A percentile compares a stretch with the other conserved stretches of the same genome.
Evolutionary conservation across 306 rosid species (phyloP).

Genomic region (Ziziphus jujuba): DNA sequence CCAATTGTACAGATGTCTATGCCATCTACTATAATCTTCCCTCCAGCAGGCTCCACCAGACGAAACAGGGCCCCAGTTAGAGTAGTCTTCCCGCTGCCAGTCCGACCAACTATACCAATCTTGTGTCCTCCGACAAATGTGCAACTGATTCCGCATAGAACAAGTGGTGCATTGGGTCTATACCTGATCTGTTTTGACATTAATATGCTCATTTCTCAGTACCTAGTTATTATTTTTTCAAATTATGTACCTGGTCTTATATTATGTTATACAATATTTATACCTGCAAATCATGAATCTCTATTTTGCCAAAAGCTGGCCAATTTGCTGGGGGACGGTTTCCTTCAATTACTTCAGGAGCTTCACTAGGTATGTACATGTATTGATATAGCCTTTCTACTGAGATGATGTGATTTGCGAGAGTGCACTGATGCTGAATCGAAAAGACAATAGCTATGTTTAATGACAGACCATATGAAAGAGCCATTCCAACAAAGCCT

Average conservation of each 20-base stretch:
- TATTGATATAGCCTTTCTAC: conserved; percentile 79
- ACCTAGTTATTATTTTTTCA: too few relatives aligned
- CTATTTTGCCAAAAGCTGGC: conserved; percentile 71
- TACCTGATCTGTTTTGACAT: conserved; percentile 57
- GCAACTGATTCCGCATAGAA: conserved; percentile 75
- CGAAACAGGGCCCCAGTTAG: conserved; percentile 70
- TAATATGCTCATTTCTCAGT: not conserved
- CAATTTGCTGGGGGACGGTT: conserved; percentile 62
- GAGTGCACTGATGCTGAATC: conserved; percentile 61
- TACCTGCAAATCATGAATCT: conserved; percentile 66
- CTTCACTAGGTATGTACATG: conserved; percentile 77
- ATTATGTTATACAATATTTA: too few relatives aligned
- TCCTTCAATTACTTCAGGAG: conserved; percentile 55
- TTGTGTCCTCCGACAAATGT: conserved; percentile 73
- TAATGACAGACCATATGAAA: conserved; percentile 82
- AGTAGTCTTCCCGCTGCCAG: conserved; percentile 87
- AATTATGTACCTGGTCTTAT: too few relatives aligned
- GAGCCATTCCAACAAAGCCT: conserved; percentile 83
- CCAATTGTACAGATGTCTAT: conserved; percentile 71
- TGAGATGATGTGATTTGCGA: conserved; percentile 68
- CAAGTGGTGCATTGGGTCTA: conserved; percentile 59
- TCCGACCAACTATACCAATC: conserved; percentile 76
- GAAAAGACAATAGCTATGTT: conserved; percentile 50
- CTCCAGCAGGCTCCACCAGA: conserved; percentile 67
- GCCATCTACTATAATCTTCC: conserved; percentile 62